Evolutionary conservation across 2,329 filamentous ascomycete genomes (phyloP).

Genomic region (Phialophora tarda): DNA sequence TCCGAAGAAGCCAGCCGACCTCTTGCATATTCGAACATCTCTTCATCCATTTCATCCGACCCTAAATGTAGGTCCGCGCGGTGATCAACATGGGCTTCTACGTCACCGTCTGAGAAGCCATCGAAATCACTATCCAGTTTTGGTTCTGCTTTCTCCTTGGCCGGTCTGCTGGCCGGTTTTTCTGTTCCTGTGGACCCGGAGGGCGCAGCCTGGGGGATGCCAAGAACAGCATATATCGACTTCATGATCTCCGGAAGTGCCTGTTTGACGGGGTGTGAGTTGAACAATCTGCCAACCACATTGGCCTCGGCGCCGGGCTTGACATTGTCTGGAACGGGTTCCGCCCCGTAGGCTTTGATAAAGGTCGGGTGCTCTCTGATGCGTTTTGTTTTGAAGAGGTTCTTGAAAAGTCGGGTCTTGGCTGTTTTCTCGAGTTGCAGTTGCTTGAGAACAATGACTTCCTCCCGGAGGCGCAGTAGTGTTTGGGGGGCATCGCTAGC

Average conservation of each 20-base stretch:
- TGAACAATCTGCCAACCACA: slow-evolving; percentile 64
- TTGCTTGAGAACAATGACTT: slow-evolving; percentile 63
- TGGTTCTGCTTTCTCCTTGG: slow-evolving; percentile 30
- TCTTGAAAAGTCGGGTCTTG: slow-evolving; percentile 62
- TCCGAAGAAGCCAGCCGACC: slow-evolving; percentile 28
- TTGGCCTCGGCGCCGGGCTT: slow-evolving; percentile 59
- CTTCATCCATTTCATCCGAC: slow-evolving; percentile 22
- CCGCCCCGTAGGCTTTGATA: slow-evolving; percentile 46
- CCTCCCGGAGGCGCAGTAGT: slow-evolving; percentile 56
- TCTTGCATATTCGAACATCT: slow-evolving; percentile 18
- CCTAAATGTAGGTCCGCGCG: slow-evolving; percentile 1
- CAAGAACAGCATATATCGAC: slow-evolving; percentile 49
- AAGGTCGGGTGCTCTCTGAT: slow-evolving; percentile 59
- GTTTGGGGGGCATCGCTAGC: slow-evolving; percentile 53
- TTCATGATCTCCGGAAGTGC: slow-evolving; percentile 56
- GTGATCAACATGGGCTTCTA: slow-evolving; percentile 11
- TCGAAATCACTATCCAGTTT: slow-evolving; percentile 38
- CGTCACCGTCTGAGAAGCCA: slow-evolving; percentile 36
- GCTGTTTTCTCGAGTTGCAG: slow-evolving; percentile 59
- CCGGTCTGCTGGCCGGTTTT: slow-evolving; percentile 16
- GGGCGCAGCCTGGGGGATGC: slow-evolving; percentile 36
- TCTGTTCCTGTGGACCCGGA: slow-evolving; percentile 24
- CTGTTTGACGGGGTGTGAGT: slow-evolving; percentile 63
- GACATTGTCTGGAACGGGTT: slow-evolving; percentile 47
- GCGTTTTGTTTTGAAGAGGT: slow-evolving; percentile 62